Evolutionary conservation across 495 filamentous ascomycete species (phyloP).

Genomic region (Apodospora peruviana): DNA sequence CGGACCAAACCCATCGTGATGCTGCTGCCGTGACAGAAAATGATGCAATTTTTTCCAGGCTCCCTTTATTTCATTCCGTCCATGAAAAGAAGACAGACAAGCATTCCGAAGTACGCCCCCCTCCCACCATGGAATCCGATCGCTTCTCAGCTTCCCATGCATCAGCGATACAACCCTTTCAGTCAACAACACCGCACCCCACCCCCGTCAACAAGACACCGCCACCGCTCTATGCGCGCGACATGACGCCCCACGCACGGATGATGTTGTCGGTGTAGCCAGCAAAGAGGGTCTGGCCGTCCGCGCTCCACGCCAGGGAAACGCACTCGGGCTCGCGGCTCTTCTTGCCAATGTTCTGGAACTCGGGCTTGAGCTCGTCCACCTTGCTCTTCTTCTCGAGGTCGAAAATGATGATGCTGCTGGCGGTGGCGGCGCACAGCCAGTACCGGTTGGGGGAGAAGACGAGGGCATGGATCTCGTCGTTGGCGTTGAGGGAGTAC

Average conservation of each 20-base stretch:
- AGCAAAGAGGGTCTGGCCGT: constrained; percentile 98
- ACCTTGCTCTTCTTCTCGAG: constrained; percentile 99
- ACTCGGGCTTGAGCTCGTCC: constrained; percentile 99
- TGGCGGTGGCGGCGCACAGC: constrained; percentile 95
- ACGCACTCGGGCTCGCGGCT: constrained; percentile 97
- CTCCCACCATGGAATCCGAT: constrained; percentile 30
- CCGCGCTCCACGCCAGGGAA: constrained; percentile 91
- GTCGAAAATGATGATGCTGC: constrained; percentile 99
- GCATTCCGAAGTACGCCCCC: constrained; percentile 34
- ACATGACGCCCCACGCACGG: constrained; percentile 98
- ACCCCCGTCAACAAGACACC: constrained; percentile 12
- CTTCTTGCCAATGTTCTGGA: constrained; percentile 96
- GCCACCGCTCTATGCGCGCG: constrained; percentile 52
- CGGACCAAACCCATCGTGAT: constrained; percentile 7
- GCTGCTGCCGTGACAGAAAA: background rate
- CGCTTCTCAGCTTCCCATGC: constrained; percentile 13
- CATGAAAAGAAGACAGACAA: constrained; percentile 25
- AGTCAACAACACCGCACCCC: constrained; percentile 9
- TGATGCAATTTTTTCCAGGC: constrained; percentile 27
- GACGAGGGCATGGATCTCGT: constrained; percentile 99
- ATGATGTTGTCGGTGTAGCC: constrained; percentile 99
- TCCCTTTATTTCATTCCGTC: constrained; percentile 25
- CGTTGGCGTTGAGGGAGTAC: constrained; percentile 97
- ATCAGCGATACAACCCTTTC: constrained; percentile 21
- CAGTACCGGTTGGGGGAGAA: constrained; percentile 99